These are phyloP conservation scores for Trichoderma gracile DNA, from an alignment of 2,329 filamentous ascomycete species.

Conservation along the genomic window DNA sequence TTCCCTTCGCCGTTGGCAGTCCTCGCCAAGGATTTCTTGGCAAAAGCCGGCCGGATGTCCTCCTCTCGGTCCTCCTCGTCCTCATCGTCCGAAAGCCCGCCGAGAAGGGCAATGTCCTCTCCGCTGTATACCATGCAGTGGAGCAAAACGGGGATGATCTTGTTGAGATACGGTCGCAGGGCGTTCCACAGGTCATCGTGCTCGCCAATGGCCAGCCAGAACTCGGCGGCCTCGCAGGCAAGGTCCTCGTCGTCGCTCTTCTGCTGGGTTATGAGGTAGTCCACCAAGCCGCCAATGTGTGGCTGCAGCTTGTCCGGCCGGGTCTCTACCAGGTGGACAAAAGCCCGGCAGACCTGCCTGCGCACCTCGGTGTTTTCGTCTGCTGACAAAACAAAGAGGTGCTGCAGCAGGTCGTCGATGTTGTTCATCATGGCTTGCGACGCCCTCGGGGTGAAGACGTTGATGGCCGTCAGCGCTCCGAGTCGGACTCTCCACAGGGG, in stretches of 20 bases:
- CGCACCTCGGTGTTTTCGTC: slow-evolving; percentile 81
- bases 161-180: slow-evolving; percentile 74
- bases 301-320: slow-evolving; percentile 87
- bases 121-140: slow-evolving; percentile 96
- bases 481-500: slow-evolving; percentile 74
- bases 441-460: slow-evolving; percentile 85
- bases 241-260: slow-evolving; percentile 84
- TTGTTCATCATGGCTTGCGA: slow-evolving; percentile 78
- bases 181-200: slow-evolving; percentile 76
- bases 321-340: slow-evolving; percentile 88
- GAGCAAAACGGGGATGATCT: slow-evolving; percentile 86
- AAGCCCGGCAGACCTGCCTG: slow-evolving; percentile 88
- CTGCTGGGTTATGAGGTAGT: slow-evolving; percentile 91
- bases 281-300: slow-evolving; percentile 82
- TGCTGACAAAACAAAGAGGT: slow-evolving; percentile 77
- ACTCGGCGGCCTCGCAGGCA: slow-evolving; percentile 92
- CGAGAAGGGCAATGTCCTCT: slow-evolving; percentile 84
- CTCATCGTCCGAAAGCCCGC: slow-evolving; percentile 83
- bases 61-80: slow-evolving; percentile 86
- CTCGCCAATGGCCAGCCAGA: slow-evolving; percentile 93
- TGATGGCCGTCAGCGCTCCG: slow-evolving; percentile 79
- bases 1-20: slow-evolving; percentile 55
- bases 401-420: slow-evolving; percentile 77
- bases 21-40: slow-evolving; percentile 65
- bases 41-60: slow-evolving; percentile 91